These are phyloP conservation scores for Metschnikowia orientalis DNA, from an alignment of 805 yeast species.

Conservation along the genomic window DNA sequence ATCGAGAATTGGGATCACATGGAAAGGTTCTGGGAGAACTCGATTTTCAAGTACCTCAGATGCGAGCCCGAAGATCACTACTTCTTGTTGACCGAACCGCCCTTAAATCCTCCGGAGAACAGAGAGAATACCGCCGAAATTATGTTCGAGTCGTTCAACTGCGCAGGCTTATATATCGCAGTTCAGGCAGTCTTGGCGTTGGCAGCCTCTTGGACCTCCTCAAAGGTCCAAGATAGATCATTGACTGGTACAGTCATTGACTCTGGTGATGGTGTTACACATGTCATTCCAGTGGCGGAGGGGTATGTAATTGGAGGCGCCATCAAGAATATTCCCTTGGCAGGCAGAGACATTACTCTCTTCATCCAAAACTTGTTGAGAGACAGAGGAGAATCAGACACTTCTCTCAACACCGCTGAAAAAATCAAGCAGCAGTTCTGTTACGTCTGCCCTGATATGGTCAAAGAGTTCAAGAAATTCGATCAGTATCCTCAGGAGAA, in stretches of 20 bases:
- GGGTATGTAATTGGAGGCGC: conserved; percentile 98
- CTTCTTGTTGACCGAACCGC: conserved; percentile 94
- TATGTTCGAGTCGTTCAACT: conserved; percentile 97
- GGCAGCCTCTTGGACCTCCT: conserved; percentile 98
- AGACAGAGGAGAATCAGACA: conserved; percentile 95
- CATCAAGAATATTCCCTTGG: conserved; percentile 95
- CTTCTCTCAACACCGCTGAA: conserved; percentile 93
- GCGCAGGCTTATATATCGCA: conserved; percentile 97
- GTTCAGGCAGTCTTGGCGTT: conserved; percentile 98
- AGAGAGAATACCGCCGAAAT: conserved; percentile 98
- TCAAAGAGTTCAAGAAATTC: conserved; percentile 89
- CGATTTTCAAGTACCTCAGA: conserved; percentile 91
- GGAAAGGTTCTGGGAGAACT: conserved; percentile 98
- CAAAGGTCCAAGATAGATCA: conserved; percentile 91
- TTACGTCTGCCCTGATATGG: conserved; percentile 96
- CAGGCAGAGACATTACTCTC: conserved; percentile 95
- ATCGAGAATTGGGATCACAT: conserved; percentile 99
- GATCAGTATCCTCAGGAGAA: conserved; percentile 86
- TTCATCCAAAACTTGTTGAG: conserved; percentile 90
- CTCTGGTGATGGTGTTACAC: conserved; percentile 98
- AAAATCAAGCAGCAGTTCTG: conserved; percentile 94
- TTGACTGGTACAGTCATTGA: conserved; percentile 98
- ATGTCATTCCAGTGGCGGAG: conserved; percentile 98
- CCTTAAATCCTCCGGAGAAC: conserved; percentile 98
- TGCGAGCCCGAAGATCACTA: conserved; percentile 99